A percentile compares a stretch with the other conserved stretches of the same genome.
Evolutionary conservation across 306 rosid species (phyloP).

Genomic region (Vigna trinervia): DNA sequence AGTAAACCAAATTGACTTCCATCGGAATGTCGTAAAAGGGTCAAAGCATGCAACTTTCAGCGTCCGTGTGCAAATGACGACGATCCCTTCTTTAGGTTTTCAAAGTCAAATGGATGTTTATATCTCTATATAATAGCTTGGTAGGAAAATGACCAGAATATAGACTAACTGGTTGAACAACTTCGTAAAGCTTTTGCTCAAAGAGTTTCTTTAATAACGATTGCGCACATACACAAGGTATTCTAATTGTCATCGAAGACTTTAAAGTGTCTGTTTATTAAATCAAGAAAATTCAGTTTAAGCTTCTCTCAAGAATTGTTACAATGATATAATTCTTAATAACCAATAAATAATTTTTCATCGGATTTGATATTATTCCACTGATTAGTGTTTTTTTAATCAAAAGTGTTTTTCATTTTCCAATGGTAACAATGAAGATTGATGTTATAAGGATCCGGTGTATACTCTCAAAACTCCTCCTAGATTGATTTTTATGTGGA

Average conservation of each 20-base stretch:
- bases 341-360: no score
- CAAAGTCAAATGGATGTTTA: neutral
- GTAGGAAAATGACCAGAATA: conserved; percentile 25
- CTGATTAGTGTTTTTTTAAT: no score
- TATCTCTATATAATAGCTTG: neutral
- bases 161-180: conserved; percentile 20
- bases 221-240: neutral
- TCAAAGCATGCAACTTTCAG: neutral
- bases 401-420: no score
- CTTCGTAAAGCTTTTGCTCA: conserved; percentile 1
- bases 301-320: no score
- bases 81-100: neutral
- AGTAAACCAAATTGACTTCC: conserved; percentile 2
- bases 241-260: conserved; percentile 41
- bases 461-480: no score
- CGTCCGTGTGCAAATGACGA: conserved; percentile 18
- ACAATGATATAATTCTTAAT: no score
- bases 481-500: no score
- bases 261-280: no score
- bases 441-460: no score
- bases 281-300: no score
- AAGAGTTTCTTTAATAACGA: neutral
- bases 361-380: no score
- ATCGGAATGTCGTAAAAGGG: conserved; percentile 4
- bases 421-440: no score